Evolutionary conservation across 2,329 filamentous ascomycete genomes (phyloP).

Genomic region (Elsinoe fawcettii): DNA sequence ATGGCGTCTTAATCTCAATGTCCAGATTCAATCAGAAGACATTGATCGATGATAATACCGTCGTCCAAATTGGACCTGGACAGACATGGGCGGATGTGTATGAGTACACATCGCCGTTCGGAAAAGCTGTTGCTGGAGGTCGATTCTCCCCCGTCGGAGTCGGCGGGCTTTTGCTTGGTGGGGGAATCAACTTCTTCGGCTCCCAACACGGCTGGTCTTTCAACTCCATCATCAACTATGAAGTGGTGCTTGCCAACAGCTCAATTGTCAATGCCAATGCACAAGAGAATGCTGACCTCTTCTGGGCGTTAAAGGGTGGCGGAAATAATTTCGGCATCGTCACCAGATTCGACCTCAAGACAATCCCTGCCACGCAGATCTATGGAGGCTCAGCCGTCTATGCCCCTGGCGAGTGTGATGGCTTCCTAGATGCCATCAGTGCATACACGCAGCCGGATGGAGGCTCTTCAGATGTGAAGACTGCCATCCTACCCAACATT

Average conservation of each 20-base stretch:
- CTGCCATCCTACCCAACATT: background rate
- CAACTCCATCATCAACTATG: slow-evolving; percentile 25
- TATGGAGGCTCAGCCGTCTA: background rate
- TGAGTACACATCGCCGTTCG: slow-evolving; percentile 28
- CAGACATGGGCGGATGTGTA: slow-evolving; percentile 20
- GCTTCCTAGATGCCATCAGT: background rate
- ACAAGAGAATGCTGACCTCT: slow-evolving; percentile 41
- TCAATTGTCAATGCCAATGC: slow-evolving; percentile 33
- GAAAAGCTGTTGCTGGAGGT: slow-evolving; percentile 33
- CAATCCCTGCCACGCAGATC: background rate
- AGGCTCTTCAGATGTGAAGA: background rate
- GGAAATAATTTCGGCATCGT: slow-evolving; percentile 41
- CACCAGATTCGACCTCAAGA: slow-evolving; percentile 23
- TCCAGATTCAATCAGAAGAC: background rate
- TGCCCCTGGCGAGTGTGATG: background rate
- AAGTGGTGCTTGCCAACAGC: slow-evolving; percentile 26
- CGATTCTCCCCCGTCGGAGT: background rate
- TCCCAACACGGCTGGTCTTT: slow-evolving; percentile 23
- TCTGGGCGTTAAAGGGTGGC: slow-evolving; percentile 42
- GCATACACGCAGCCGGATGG: background rate
- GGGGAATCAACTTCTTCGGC: slow-evolving; percentile 27
- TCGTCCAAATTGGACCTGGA: slow-evolving; percentile 18
- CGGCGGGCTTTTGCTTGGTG: slow-evolving; percentile 15
- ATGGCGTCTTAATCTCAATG: slow-evolving; percentile 3
- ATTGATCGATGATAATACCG: background rate